These are phyloP conservation scores for Pythium dissimile DNA, from an alignment of 352 stramenopile species.

Conservation along the genomic window DNA sequence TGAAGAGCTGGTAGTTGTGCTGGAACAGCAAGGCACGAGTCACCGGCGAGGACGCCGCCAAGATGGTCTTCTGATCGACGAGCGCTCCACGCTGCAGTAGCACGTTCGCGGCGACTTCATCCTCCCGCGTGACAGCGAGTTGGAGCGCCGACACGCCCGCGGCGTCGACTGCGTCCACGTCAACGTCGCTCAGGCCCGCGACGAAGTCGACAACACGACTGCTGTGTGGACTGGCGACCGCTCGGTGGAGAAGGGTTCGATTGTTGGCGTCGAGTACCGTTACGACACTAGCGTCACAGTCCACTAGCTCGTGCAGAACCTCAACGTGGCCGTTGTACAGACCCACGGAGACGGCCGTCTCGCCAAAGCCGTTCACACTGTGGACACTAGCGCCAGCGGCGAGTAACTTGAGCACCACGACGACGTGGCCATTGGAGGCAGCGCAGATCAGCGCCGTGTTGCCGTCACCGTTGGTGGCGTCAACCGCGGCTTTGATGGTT, in stretches of 20 bases:
- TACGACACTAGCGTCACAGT: neutral
- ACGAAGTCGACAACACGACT: neutral
- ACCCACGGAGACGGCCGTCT: neutral
- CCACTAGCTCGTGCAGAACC: neutral
- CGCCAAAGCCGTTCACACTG: neutral
- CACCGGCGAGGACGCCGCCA: neutral
- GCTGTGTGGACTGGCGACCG: neutral
- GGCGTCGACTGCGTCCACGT: neutral
- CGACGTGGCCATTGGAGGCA: neutral
- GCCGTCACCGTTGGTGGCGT: neutral
- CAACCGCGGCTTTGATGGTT: neutral
- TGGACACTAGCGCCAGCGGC: neutral
- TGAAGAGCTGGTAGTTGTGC: constrained; percentile 10
- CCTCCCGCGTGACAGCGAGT: neutral
- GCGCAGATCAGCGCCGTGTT: neutral
- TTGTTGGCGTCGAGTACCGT: neutral
- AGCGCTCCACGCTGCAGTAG: neutral
- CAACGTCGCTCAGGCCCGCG: neutral
- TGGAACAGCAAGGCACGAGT: neutral
- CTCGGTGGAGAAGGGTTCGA: neutral
- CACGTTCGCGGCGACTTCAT: neutral
- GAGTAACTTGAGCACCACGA: neutral
- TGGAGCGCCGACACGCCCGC: neutral
- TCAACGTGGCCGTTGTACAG: neutral
- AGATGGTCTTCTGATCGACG: neutral